A percentile compares a stretch with the other conserved stretches of the same genome.
Evolutionary conservation across 2,329 filamentous ascomycete species (phyloP).

Genomic region (Colletotrichum sublineola): DNA sequence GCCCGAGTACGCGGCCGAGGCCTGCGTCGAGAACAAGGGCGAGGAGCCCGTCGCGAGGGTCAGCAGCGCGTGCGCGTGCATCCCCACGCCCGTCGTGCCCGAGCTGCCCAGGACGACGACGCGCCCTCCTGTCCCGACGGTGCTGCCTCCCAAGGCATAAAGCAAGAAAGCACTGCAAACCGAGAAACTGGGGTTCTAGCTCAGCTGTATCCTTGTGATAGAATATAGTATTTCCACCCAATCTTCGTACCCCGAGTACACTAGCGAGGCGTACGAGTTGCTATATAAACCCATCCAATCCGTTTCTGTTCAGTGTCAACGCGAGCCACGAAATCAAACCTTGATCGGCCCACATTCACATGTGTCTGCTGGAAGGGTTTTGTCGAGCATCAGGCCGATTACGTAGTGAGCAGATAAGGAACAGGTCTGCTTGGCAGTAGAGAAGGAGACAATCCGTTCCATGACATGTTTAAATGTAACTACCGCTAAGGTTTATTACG

Average conservation of each 20-base stretch:
- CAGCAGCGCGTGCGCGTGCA: slow-evolving; percentile 44
- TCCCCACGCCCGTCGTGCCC: slow-evolving; percentile 44
- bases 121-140: slow-evolving; percentile 44
- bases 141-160: slow-evolving; percentile 41
- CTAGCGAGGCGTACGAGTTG: too few relatives aligned
- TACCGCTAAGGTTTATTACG: too few relatives aligned
- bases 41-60: slow-evolving; percentile 41
- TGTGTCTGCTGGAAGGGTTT: too few relatives aligned
- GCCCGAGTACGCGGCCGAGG: slow-evolving; percentile 41
- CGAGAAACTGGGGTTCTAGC: background rate
- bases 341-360: too few relatives aligned
- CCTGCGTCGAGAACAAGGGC: slow-evolving; percentile 35
- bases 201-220: background rate
- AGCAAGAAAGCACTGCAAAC: background rate
- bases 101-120: slow-evolving; percentile 46
- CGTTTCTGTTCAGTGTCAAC: too few relatives aligned
- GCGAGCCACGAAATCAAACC: too few relatives aligned
- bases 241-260: too few relatives aligned
- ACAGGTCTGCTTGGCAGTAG: too few relatives aligned
- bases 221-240: background rate
- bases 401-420: too few relatives aligned
- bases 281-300: too few relatives aligned
- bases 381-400: too few relatives aligned
- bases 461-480: background rate
- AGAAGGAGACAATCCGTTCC: too few relatives aligned